Evolutionary conservation across 441 rosid species (phyloP).

Genomic region (Populus hybrid): DNA sequence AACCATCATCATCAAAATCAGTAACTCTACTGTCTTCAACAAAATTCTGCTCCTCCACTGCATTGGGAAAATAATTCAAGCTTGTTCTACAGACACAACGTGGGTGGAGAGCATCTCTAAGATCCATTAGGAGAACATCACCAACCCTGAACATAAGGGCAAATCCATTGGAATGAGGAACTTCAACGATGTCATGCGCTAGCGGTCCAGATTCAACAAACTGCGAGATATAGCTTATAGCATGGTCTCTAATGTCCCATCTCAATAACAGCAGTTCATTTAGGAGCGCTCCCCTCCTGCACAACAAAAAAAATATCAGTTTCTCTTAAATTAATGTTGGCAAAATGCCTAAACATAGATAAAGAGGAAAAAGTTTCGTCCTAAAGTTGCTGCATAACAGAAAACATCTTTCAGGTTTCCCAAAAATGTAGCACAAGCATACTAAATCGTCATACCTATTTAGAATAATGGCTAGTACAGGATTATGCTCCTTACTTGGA

Average conservation of each 20-base stretch:
- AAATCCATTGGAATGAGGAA: slow-evolving; percentile 82
- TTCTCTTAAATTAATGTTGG: slow-evolving; percentile 21
- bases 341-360: slow-evolving; percentile 20
- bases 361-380: slow-evolving; percentile 19
- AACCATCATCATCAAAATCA: slow-evolving; percentile 95
- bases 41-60: slow-evolving; percentile 67
- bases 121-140: slow-evolving; percentile 96
- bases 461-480: slow-evolving; percentile 81
- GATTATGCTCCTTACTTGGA: slow-evolving; percentile 62
- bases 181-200: slow-evolving; percentile 79
- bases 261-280: slow-evolving; percentile 70
- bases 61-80: slow-evolving; percentile 57
- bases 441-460: slow-evolving; percentile 64
- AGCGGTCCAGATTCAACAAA: slow-evolving; percentile 74
- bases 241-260: slow-evolving; percentile 64
- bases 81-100: slow-evolving; percentile 64
- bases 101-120: slow-evolving; percentile 75
- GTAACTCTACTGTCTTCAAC: slow-evolving; percentile 73
- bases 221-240: slow-evolving; percentile 49
- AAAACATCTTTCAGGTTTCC: slow-evolving; percentile 12
- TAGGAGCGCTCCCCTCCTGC: slow-evolving; percentile 64
- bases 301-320: slow-evolving; percentile 28
- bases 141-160: slow-evolving; percentile 90
- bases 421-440: slow-evolving; percentile 21
- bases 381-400: slow-evolving; percentile 19